Evolutionary conservation across 345 rosid genomes (phyloP), one percentile per base, ranked within the genome.

Genomic region (Populus alba): DNA sequence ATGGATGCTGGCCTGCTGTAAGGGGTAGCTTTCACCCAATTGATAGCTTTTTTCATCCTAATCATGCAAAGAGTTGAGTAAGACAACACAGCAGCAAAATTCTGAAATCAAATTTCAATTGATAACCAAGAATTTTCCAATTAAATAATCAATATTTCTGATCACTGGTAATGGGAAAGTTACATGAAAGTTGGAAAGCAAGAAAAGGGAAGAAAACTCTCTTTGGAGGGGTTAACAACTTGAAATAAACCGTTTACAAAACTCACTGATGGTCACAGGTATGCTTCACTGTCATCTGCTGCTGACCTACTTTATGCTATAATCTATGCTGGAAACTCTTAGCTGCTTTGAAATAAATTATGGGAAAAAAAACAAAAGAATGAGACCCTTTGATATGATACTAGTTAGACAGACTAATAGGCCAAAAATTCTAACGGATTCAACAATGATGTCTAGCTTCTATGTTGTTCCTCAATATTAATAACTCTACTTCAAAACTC

Each of bases 401-500:
- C 59, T 76, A 41, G 49, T 55, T 43, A 47, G 53, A 15, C 77
- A 73, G 45, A 81, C 72, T 72, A 77, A 63, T 73, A 65, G 33
- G 18, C 66, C 73, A 78, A 87, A 81, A 87, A 49, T 76, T 77
- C 75, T 57, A 77, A 75, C 72, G 39, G 68, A 39, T 71, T 77
- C 72, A 75, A 81, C 68, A 77, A 59, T 68, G 49, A 66, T 27
- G 35, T 77, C 80, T 57, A 70, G 72, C 75, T 77, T 78, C 80
- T 35, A 78, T 38, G 31, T 73, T 47, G 66, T 75, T 51, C 22
- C 53, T 55, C 68, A 63, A 23, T 49, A 76, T 12, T 13, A 51
- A 38, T 29, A 65, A 76, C 68, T 72, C 72, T 71, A 47, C 35
- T 70, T 45, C 37, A 62, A 53, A 66, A 92, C 87, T 84, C 98